These are phyloP conservation scores for Dactylellina sp. DNA, from an alignment of 2,329 filamentous ascomycete genomes.

Conservation along the genomic window DNA sequence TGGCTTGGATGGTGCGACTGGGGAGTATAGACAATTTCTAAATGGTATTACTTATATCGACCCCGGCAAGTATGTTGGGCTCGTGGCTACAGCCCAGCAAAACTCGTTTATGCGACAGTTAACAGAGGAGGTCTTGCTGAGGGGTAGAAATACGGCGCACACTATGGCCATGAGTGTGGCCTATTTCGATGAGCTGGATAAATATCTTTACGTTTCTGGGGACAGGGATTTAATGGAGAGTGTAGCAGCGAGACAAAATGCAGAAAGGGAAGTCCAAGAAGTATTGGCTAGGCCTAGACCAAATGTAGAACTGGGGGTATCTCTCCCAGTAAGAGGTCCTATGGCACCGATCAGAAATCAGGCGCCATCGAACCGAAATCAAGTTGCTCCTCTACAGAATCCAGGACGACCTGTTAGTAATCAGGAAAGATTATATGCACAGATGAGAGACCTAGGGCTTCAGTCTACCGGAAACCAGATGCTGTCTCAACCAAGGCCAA, in stretches of 20 bases:
- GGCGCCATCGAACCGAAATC: too few relatives aligned
- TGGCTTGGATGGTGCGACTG: background rate
- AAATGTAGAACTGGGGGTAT: too few relatives aligned
- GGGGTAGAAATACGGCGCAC: background rate
- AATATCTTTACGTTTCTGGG: too few relatives aligned
- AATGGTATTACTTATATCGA: background rate
- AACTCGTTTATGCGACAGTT: slow-evolving; percentile 6
- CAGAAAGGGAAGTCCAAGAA: background rate
- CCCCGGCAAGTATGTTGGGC: background rate
- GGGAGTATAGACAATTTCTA: background rate
- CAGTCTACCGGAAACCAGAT: too few relatives aligned
- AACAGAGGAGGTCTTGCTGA: slow-evolving; percentile 8
- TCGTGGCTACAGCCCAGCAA: background rate
- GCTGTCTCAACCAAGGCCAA: too few relatives aligned
- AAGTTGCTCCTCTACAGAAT: too few relatives aligned
- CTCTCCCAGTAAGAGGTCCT: too few relatives aligned
- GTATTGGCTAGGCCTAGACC: background rate
- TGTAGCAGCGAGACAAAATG: background rate
- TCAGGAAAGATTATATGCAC: too few relatives aligned
- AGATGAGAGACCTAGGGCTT: too few relatives aligned
- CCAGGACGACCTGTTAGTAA: too few relatives aligned
- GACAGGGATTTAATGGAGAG: background rate
- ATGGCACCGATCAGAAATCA: too few relatives aligned
- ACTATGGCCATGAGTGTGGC: background rate
- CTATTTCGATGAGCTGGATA: background rate